Conservation (phyloP, 2,329 filamentous ascomycete species). For the Colletotrichum lini region DNA sequence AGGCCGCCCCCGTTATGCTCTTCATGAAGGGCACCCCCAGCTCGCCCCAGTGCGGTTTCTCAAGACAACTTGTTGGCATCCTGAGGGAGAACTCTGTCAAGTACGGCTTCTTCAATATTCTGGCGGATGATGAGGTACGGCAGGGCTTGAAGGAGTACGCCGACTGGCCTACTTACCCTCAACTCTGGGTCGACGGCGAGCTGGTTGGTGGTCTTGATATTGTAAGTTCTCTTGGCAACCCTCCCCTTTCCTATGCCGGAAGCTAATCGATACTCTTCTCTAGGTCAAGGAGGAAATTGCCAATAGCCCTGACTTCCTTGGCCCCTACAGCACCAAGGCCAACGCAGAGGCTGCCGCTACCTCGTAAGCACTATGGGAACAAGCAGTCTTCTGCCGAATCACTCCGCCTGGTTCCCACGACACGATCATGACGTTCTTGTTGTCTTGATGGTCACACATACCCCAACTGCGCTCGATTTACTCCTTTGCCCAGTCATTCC, state of each 20-base stretch:
- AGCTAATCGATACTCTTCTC: conserved; percentile 19
- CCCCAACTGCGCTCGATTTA: conserved; percentile 17
- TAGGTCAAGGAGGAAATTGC: conserved; percentile 95
- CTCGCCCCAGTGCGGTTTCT: conserved; percentile 92
- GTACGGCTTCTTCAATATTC: conserved; percentile 99
- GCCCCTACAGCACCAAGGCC: conserved; percentile 74
- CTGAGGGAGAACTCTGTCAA: conserved; percentile 91
- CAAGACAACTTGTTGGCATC: conserved; percentile 87
- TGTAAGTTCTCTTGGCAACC: conserved; percentile 69
- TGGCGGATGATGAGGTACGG: conserved; percentile 96
- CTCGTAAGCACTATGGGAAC: conserved; percentile 35
- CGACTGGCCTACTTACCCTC: conserved; percentile 99
- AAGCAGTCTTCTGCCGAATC: not conserved
- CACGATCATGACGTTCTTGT: conserved; percentile 6
- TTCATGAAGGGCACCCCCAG: conserved; percentile 99
- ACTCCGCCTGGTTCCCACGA: conserved; percentile 4
- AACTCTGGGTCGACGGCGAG: conserved; percentile 92
- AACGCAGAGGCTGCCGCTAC: conserved; percentile 56
- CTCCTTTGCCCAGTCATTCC: not conserved
- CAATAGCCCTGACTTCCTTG: conserved; percentile 86
- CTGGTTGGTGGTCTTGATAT: conserved; percentile 96
- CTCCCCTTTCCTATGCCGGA: not conserved
- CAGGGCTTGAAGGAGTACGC: conserved; percentile 97
- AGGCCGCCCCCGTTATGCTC: conserved; percentile 96
- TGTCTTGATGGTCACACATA: conserved; percentile 11